Evolutionary conservation across 2,329 filamentous ascomycete genomes (phyloP).

Genomic region (Parastagonospora nodorum): DNA sequence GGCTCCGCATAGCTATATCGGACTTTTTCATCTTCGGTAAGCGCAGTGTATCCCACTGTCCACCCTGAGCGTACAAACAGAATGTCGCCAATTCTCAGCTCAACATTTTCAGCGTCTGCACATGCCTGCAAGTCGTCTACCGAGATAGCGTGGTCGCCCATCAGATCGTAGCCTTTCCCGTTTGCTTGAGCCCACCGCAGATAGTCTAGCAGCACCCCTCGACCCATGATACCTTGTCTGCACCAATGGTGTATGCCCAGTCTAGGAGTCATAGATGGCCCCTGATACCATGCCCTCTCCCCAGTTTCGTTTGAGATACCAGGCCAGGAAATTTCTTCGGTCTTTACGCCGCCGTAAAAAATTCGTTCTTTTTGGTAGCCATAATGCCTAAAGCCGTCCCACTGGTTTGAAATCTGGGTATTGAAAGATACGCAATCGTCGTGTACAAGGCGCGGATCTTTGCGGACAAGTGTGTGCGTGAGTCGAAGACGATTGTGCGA

Average conservation of each 20-base stretch:
- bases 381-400: constrained; percentile 10
- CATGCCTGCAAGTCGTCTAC: background rate
- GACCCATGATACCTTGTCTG: background rate
- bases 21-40: background rate
- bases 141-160: background rate
- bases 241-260: background rate
- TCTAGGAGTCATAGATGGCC: background rate
- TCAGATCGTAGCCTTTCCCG: background rate
- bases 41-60: background rate
- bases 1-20: background rate
- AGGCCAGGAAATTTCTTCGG: background rate
- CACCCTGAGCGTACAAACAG: background rate
- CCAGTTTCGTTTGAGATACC: no score
- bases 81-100: background rate
- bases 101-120: background rate
- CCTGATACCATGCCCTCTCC: background rate
- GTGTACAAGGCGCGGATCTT: background rate
- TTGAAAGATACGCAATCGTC: constrained; percentile 26
- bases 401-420: constrained; percentile 17
- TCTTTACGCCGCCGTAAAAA: background rate
- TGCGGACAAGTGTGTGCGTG: background rate
- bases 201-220: background rate
- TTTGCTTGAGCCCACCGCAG: background rate
- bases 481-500: background rate
- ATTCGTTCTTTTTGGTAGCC: background rate